Conservation (phyloP, 371 early-diverging fungal species). For the Rhizopus stolonifer region DNA sequence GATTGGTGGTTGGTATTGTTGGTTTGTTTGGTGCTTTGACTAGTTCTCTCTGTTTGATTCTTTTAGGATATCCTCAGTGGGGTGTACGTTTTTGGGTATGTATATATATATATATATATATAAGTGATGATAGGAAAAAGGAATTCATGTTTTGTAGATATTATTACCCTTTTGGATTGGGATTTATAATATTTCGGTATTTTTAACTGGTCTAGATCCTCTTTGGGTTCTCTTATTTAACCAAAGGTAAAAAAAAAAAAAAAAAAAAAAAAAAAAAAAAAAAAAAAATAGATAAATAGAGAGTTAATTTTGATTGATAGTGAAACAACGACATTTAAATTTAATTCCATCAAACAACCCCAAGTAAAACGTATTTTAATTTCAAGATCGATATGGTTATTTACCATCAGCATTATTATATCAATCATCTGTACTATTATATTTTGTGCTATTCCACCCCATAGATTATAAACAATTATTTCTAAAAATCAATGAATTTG, state of each 20-base stretch:
- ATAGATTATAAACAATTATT: slow-evolving; percentile 20
- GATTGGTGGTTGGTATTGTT: slow-evolving; percentile 54
- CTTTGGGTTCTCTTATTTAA: slow-evolving; percentile 48
- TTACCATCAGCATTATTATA: slow-evolving; percentile 26
- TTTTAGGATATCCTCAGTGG: slow-evolving; percentile 55
- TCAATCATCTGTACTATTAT: slow-evolving; percentile 37
- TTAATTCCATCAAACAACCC: slow-evolving; percentile 44
- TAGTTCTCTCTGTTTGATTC: slow-evolving; percentile 53
- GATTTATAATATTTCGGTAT: slow-evolving; percentile 34
- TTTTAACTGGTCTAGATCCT: slow-evolving; percentile 49
- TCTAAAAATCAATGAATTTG: slow-evolving; percentile 33
- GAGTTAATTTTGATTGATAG: too few species aligned
- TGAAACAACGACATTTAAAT: slow-evolving; percentile 51
- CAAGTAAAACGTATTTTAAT: slow-evolving; percentile 40
- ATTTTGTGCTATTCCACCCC: slow-evolving; percentile 44
- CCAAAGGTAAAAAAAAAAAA: slow-evolving; percentile 33
- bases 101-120: background rate
- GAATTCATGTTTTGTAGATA: slow-evolving; percentile 12
- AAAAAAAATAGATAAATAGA: too few species aligned
- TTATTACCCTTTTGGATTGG: slow-evolving; percentile 50
- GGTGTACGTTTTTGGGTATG: slow-evolving; percentile 56
- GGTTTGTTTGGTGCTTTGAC: slow-evolving; percentile 58
- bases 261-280: background rate
- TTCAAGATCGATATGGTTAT: slow-evolving; percentile 44
- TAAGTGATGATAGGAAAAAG: background rate